phyloP scores from a whole-genome alignment of 352 stramenopile genomes.

The Globisporangium recalcitrans region DNA sequence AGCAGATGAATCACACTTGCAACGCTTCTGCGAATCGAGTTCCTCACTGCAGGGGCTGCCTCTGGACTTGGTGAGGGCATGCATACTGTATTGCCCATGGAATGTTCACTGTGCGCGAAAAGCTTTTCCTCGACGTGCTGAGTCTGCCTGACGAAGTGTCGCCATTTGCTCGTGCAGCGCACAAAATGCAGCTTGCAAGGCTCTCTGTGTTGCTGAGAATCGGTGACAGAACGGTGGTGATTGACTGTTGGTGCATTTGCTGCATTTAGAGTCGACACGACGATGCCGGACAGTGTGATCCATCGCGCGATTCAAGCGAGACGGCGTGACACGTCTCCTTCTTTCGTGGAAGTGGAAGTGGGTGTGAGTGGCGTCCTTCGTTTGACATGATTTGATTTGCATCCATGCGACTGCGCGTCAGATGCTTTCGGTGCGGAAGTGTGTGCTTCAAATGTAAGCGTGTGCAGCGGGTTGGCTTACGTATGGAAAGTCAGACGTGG shows the following conservation, averaged over 20 bases:
- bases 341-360: neutral
- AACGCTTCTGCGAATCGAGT: neutral
- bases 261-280: conserved; percentile 12
- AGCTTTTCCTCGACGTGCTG: conserved; percentile 66
- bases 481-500: too few relatives aligned
- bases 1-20: conserved; percentile 10
- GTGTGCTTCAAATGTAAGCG: too few relatives aligned
- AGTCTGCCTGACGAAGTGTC: conserved; percentile 61
- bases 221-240: too few relatives aligned
- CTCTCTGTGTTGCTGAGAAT: too few relatives aligned
- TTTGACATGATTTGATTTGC: too few relatives aligned
- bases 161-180: conserved; percentile 48
- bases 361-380: too few relatives aligned
- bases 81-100: conserved; percentile 35
- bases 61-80: conserved; percentile 6
- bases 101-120: conserved; percentile 58
- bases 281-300: conserved; percentile 16
- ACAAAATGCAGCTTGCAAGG: conserved; percentile 32
- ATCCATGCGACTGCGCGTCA: too few relatives aligned
- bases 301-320: neutral
- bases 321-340: neutral
- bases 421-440: too few relatives aligned
- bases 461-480: too few relatives aligned
- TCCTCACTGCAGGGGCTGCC: neutral
- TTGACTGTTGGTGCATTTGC: neutral